Evolutionary conservation across 2,329 filamentous ascomycete species (phyloP), one percentile per base, ranked within the genome.

Genomic region (Pseudocercospora fijiensis): DNA sequence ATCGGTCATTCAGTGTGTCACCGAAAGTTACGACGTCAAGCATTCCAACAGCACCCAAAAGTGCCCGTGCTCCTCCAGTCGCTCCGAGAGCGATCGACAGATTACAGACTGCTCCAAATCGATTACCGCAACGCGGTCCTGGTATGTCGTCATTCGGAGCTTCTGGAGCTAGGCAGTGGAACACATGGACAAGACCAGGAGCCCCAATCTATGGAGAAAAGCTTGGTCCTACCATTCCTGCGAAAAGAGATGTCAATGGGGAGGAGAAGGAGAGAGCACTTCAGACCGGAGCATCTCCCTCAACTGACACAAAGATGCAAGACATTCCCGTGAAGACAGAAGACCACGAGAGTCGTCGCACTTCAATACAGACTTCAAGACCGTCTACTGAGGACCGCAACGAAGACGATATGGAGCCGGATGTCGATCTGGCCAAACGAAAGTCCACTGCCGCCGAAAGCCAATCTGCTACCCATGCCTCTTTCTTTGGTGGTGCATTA

Each of bases 131-230:
- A 27, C 59, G 67, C 20, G 58, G 61, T 18, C 58, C 62, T 22
- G 61, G 67, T 16, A 52, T 55, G 45, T 64, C 66, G 24, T 62
- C 70, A 2, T 67, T 72, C 26, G 69, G 66, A 9, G 70, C 68
- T 2, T 65, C 66, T 30, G 71, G 71, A 16, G 70, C 72, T 26
- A 63, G 71, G 52, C 74, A 77, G 16, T 73, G 73, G 70, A 71
- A 73, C 64, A 79, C 81, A 70, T 81, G 78, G 78, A 76, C 78
- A 26, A 72, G 78, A 26, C 79, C 79, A 59, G 78, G 77, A 30
- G 71, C 77, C 6, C 70, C 70, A 33, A 33, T 61, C 8, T 70
- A 67, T 60, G 63, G 59, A 9, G 69, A 72, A 11, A 71, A 71
- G 63, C 43, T 59, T 20, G 27, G 60, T 18, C 52, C 65, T 24